phyloP scores from a whole-genome alignment of 768 basidiomycete species.

The Kwoniella heveanensis region DNA sequence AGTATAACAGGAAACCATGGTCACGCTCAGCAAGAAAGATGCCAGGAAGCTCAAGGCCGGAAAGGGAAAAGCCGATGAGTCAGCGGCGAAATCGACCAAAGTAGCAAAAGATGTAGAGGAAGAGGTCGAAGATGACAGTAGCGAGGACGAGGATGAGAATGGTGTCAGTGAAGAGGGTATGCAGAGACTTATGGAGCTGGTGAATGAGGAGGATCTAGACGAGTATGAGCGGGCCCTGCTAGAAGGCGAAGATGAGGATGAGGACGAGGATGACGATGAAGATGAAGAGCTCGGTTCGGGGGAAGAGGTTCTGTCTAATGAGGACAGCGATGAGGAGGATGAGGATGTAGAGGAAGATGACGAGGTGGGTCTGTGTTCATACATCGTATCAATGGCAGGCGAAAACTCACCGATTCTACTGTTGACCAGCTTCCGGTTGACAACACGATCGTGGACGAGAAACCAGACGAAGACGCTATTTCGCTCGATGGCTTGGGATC shows the following conservation, averaged over 20 bases:
- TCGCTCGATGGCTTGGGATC: constrained; percentile 70
- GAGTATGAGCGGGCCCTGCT: constrained; percentile 68
- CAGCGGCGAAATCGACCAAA: constrained; percentile 3
- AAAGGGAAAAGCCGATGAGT: constrained; percentile 20
- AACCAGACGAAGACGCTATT: constrained; percentile 53
- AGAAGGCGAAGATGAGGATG: constrained; percentile 42
- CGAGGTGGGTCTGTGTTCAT: constrained; percentile 22
- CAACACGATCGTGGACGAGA: constrained; percentile 41
- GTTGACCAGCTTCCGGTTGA: constrained; percentile 11
- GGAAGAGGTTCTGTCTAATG: constrained; percentile 30
- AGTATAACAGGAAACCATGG: constrained; percentile 15
- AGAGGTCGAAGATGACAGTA: constrained; percentile 30
- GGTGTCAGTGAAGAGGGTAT: constrained; percentile 48
- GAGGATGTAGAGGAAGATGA: constrained; percentile 21
- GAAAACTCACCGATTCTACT: background rate
- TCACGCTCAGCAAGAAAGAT: constrained; percentile 37
- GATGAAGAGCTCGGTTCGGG: constrained; percentile 36
- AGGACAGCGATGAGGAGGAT: constrained; percentile 42
- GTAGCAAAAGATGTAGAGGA: constrained; percentile 14
- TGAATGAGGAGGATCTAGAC: constrained; percentile 63
- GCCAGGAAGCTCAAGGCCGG: constrained; percentile 25
- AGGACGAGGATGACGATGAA: constrained; percentile 51
- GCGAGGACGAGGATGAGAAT: constrained; percentile 53
- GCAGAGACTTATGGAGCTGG: constrained; percentile 48
- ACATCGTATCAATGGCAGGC: background rate